Evolutionary conservation across 768 basidiomycete genomes (phyloP).

Genomic region (Phaffia tasmanica): DNA sequence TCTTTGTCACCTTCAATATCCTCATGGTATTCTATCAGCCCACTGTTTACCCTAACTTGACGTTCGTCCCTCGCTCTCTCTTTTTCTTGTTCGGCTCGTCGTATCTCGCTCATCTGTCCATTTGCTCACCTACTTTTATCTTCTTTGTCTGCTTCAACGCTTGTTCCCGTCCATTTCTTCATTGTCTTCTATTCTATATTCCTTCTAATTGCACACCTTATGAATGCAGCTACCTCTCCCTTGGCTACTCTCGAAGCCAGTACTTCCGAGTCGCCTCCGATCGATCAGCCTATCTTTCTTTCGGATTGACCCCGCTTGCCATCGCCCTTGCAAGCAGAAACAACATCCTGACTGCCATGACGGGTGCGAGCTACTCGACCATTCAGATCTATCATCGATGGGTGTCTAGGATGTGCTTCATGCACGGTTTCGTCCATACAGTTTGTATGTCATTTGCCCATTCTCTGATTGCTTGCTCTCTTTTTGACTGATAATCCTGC

Average conservation of each 20-base stretch:
- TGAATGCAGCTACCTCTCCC: not conserved
- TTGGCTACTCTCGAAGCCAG: constrained; percentile 4
- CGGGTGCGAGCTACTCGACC: constrained; percentile 13
- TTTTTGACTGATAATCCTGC: not conserved
- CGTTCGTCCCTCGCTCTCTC: too few relatives aligned
- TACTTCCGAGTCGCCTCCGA: constrained; percentile 2
- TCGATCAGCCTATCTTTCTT: not conserved
- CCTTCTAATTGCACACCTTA: not conserved
- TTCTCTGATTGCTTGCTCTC: not conserved
- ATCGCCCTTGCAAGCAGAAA: constrained; percentile 10
- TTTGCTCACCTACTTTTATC: not conserved
- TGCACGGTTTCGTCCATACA: constrained; percentile 7
- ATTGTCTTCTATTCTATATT: not conserved
- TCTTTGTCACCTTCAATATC: constrained; percentile 5
- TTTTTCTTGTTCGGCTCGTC: not conserved
- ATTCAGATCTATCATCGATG: constrained; percentile 12
- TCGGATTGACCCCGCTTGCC: constrained; percentile 11
- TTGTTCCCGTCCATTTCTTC: not conserved
- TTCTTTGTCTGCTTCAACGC: not conserved
- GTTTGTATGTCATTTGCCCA: not conserved
- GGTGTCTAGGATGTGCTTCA: not conserved
- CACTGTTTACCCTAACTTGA: too few relatives aligned
- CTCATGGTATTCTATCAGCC: too few relatives aligned
- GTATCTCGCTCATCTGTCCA: not conserved
- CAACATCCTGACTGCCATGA: constrained; percentile 1